Base-by-base conservation (phyloP, 148 eudicot species). In the Drosera capensis region DNA sequence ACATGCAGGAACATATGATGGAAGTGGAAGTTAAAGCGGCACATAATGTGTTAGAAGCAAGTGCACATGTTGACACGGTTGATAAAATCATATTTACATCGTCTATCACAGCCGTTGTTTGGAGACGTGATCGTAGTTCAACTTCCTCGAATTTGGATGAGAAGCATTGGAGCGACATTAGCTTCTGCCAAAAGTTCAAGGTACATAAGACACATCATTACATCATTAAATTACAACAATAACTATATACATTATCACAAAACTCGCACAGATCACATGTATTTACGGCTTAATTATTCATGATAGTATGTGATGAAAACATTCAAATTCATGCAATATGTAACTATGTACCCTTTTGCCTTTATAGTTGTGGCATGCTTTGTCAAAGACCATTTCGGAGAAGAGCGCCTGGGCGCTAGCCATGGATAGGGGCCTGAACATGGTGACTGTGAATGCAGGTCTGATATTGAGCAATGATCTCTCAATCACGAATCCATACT, bases 341-440 rank as follows among this genome's bases (percentile, higher is more conserved):
- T n/a, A n/a, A n/a, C n/a, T n/a, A n/a, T n/a, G n/a, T n/a, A n/a
- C n/a, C n/a, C n/a, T n/a, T n/a, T n/a, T n/a, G n/a, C n/a, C n/a
- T n/a, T n/a, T 20, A 40, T 63, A 75, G 78, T 40, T 76, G 19
- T 77, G 83, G 83, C 78, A 77, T 22, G 83, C 70, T 2, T 40
- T 72, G 17, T 66, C 83, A 1, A 77, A 77, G 54, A 77, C 75
- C 1, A 19, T 72, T 36, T 78, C 78, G 14, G 83, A 77, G 68
- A 77, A 69, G 66, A 47, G 75, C 3, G 83, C 79, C 3, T 77
- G 78, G 83, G 75, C 78, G 17, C 49, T 77, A 14, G 83, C 83
- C 2, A 77, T 69, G 83, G 83, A 77, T 68, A 63, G 83, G 49
- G 83, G 55, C 2, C 45, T 77, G 24, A 69, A 48, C 45, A 77